Evolutionary conservation across 148 eudicot genomes (phyloP).

Genomic region (Beta vulgaris): DNA sequence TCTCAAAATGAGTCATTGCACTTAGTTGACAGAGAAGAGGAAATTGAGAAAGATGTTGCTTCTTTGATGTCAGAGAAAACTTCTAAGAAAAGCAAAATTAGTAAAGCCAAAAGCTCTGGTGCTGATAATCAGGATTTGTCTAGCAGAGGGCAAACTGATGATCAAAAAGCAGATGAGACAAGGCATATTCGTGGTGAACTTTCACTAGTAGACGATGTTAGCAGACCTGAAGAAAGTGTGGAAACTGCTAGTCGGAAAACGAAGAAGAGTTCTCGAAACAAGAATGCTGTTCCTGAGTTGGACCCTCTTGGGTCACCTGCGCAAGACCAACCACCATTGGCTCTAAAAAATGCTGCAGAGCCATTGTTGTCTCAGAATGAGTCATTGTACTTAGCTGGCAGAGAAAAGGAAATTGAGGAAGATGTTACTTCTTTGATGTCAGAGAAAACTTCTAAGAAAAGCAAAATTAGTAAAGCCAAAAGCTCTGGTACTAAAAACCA

Average conservation of each 20-base stretch:
- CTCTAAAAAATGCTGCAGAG: neutral
- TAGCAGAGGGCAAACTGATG: conserved; percentile 19
- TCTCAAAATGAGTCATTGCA: neutral
- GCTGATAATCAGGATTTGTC: conserved; percentile 26
- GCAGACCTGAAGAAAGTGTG: conserved; percentile 3
- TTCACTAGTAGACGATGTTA: neutral
- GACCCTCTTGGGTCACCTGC: conserved; percentile 9
- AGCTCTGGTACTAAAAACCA: conserved; percentile 28
- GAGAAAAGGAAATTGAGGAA: neutral
- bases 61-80: neutral
- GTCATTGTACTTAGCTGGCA: neutral
- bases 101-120: conserved; percentile 35
- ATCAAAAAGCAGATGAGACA: neutral
- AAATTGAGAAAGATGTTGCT: neutral
- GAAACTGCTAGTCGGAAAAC: neutral
- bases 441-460: conserved; percentile 31
- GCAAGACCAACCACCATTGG: neutral
- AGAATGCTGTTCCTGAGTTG: neutral
- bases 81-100: conserved; percentile 35
- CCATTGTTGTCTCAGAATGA: conserved; percentile 11
- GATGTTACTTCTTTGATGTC: neutral
- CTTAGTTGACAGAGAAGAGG: conserved; percentile 2
- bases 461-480: conserved; percentile 37
- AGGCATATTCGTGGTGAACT: neutral
- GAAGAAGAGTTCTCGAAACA: conserved; percentile 4